A percentile compares a stretch with the other conserved stretches of the same genome.
Conservation (phyloP, 73 alveolate species). For the Strombidium stylifer region DNA sequence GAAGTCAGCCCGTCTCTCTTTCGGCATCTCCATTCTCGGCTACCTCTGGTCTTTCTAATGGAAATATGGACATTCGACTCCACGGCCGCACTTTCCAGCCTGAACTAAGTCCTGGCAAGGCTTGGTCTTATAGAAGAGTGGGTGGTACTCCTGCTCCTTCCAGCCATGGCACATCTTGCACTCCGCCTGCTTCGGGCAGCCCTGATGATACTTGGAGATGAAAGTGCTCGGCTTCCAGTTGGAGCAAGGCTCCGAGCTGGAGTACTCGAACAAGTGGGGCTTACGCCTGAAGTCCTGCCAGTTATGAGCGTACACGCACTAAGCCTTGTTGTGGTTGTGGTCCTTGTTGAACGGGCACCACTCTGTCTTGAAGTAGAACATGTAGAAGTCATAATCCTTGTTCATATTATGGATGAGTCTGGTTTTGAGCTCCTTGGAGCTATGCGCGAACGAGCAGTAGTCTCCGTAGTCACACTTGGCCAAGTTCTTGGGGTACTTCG, state of each 20-base stretch:
- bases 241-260: slow-evolving; percentile 47
- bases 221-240: slow-evolving; percentile 51
- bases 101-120: slow-evolving; percentile 46
- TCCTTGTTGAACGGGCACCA: slow-evolving; percentile 93
- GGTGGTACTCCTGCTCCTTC: slow-evolving; percentile 58
- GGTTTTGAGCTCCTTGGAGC: slow-evolving; percentile 71
- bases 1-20: too few species aligned
- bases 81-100: slow-evolving; percentile 31
- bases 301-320: slow-evolving; percentile 88
- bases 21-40: too few species aligned
- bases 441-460: slow-evolving; percentile 85
- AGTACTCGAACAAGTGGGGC: slow-evolving; percentile 41
- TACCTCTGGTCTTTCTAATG: too few species aligned
- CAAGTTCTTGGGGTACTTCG: slow-evolving; percentile 62
- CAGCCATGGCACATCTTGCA: slow-evolving; percentile 58
- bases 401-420: slow-evolving; percentile 77
- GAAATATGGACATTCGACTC: slow-evolving; percentile 36
- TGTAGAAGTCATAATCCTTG: slow-evolving; percentile 67
- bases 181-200: slow-evolving; percentile 19
- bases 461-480: slow-evolving; percentile 74
- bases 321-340: slow-evolving; percentile 91
- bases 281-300: slow-evolving; percentile 54
- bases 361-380: slow-evolving; percentile 90
- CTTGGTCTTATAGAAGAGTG: slow-evolving; percentile 35
- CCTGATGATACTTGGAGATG: slow-evolving; percentile 42